These are phyloP conservation scores for Salix suchowensis DNA, from an alignment of 345 rosid species.

Conservation along the genomic window DNA sequence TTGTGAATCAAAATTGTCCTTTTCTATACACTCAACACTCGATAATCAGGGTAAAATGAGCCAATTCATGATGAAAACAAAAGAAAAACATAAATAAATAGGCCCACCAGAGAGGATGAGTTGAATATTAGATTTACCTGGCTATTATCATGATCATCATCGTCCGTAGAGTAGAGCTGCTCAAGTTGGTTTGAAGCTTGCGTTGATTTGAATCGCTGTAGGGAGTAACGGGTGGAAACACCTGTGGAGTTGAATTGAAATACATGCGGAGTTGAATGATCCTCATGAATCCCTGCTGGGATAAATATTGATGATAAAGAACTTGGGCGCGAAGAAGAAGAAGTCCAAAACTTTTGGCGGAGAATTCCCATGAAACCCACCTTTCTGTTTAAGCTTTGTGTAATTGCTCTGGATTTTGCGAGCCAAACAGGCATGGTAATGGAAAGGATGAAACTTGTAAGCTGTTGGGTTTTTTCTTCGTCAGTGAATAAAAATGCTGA, in stretches of 20 bases:
- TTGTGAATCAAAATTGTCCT: neutral
- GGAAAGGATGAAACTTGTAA: neutral
- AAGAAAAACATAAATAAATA: neutral
- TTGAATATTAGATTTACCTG: conserved; percentile 25
- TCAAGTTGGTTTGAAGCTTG: conserved; percentile 33
- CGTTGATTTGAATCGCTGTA: conserved; percentile 38
- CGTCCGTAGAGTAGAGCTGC: conserved; percentile 21
- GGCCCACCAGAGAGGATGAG: neutral
- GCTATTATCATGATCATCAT: conserved; percentile 33
- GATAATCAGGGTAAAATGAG: neutral
- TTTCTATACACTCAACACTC: neutral
- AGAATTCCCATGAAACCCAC: conserved; percentile 12
- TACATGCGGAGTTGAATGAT: neutral
- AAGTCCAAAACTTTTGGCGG: neutral
- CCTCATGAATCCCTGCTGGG: neutral
- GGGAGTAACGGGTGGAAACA: neutral
- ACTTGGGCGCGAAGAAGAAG: neutral
- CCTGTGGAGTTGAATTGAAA: neutral
- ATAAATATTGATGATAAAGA: neutral
- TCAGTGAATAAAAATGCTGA: neutral
- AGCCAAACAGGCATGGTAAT: conserved; percentile 39
- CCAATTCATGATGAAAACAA: neutral
- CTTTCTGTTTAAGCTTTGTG: conserved; percentile 23
- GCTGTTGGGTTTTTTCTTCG: neutral
- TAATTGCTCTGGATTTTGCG: conserved; percentile 34